Evolutionary conservation across 805 yeast species (phyloP).

Genomic region (Debaryomyces maramus): DNA sequence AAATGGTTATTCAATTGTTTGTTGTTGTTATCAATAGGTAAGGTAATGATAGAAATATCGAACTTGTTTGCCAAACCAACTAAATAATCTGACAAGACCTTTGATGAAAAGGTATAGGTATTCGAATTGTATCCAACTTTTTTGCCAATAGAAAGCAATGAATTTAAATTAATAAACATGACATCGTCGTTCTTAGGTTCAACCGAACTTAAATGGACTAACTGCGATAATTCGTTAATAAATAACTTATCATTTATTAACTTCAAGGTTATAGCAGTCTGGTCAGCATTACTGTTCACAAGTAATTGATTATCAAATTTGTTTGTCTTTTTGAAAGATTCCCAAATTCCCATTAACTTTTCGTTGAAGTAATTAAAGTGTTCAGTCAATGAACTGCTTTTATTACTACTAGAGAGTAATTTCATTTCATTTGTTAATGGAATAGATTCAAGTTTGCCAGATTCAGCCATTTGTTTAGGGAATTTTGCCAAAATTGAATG

Average conservation of each 20-base stretch:
- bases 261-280: conserved; percentile 26
- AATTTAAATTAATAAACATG: conserved; percentile 41
- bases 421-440: conserved; percentile 27
- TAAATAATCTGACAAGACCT: conserved; percentile 32
- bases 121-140: conserved; percentile 44
- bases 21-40: conserved; percentile 27
- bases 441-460: conserved; percentile 8
- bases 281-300: conserved; percentile 8
- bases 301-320: conserved; percentile 11
- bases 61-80: conserved; percentile 17
- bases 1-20: conserved; percentile 12
- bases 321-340: conserved; percentile 19
- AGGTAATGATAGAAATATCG: conserved; percentile 31
- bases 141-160: conserved; percentile 41
- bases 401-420: conserved; percentile 12
- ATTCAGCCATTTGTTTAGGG: conserved; percentile 17
- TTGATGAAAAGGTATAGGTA: conserved; percentile 41
- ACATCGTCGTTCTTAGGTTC: conserved; percentile 21
- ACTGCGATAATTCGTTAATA: conserved; percentile 49
- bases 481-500: conserved; percentile 15
- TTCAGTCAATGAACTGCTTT: conserved; percentile 6
- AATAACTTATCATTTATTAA: conserved; percentile 47
- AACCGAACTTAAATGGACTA: conserved; percentile 37
- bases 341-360: conserved; percentile 39
- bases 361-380: conserved; percentile 30